Evolutionary conservation across 257 asterid genomes (phyloP), one percentile per base, ranked within the genome.

Genomic region (Solanum clarkiae): DNA sequence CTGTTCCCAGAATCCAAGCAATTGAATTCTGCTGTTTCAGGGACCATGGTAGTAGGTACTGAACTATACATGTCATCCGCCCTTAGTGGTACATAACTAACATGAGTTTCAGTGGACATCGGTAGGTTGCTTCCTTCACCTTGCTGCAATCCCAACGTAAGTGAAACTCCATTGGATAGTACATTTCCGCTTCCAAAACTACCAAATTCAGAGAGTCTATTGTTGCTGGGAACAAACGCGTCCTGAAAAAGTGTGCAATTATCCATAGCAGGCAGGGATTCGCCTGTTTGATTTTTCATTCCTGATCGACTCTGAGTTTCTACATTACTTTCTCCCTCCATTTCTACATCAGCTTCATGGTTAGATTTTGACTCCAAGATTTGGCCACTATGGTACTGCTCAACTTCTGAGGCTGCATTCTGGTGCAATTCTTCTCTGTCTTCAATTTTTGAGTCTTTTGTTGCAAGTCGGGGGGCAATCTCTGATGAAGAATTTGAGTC

Each of bases 131-230:
- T 90, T 55, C 92, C 96, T 80, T 93, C 96, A 57, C 96, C 77
- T 84, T 91, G 95, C 88, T 94, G 98, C 89, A 95, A 85, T 45
- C 97, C 98, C 81, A 95, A 75, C 7, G 98, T 92, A 71, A 95
- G 90, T 6, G 98, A 94, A 6, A 94, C 94, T n/a, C 93, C 93
- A 12, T 63, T 24, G 7, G 63, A 29, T 26, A 29, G 83, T 26
- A 63, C 85, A 82, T 87, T 85, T 5, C 86, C 88, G 68, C 68
- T 87, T 7, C 94, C 95, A 60, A 91, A 93, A 53, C 92, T 92
- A 63, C 88, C 94, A 53, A 92, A 89, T 85, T 92, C 96, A 6
- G 96, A 87, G 87, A 84, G 87, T 26, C 94, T 88, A 11, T 89
- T 88, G 10, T 85, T 40, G 36, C 88, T 87, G 24, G 26, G 83